Percentiles rank a stretch among this genome's conserved stretches.
These are phyloP conservation scores for Fremontodendron californicum DNA, from an alignment of 345 rosid species.

Conservation along the genomic window DNA sequence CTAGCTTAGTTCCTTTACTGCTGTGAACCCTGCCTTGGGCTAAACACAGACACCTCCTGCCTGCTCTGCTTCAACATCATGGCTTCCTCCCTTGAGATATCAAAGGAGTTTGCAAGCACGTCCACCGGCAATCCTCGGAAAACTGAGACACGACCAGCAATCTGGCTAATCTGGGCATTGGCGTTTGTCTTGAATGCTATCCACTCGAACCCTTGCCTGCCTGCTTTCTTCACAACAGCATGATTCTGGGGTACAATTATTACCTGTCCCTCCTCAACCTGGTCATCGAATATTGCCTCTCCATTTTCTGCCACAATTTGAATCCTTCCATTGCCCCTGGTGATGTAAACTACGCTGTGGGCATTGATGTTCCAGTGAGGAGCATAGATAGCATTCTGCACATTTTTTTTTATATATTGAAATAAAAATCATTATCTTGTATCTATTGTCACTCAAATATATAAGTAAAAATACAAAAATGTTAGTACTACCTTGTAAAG, in stretches of 20 bases:
- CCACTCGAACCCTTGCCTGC: slow-evolving; percentile 7
- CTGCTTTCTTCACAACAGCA: slow-evolving; percentile 9
- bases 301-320: slow-evolving; percentile 10
- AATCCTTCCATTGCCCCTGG: slow-evolving; percentile 22
- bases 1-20: not conserved
- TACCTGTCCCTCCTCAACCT: not conserved
- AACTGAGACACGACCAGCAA: not conserved
- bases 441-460: no score
- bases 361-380: slow-evolving; percentile 42
- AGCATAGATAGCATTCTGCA: slow-evolving; percentile 35
- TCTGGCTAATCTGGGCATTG: slow-evolving; percentile 8
- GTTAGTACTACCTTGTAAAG: slow-evolving; percentile 32
- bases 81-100: slow-evolving; percentile 11
- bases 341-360: slow-evolving; percentile 34
- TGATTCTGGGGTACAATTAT: slow-evolving; percentile 4
- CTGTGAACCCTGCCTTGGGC: not conserved
- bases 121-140: not conserved
- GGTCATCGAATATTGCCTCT: slow-evolving; percentile 2
- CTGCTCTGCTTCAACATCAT: slow-evolving; percentile 6
- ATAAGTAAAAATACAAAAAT: no score
- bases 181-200: slow-evolving; percentile 16
- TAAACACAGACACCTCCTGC: not conserved
- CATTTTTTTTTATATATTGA: not conserved
- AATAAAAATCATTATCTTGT: not conserved
- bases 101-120: slow-evolving; percentile 8